Evolutionary conservation across 129 eudicot species (phyloP).

Genomic region (Flaveria sonorensis): DNA sequence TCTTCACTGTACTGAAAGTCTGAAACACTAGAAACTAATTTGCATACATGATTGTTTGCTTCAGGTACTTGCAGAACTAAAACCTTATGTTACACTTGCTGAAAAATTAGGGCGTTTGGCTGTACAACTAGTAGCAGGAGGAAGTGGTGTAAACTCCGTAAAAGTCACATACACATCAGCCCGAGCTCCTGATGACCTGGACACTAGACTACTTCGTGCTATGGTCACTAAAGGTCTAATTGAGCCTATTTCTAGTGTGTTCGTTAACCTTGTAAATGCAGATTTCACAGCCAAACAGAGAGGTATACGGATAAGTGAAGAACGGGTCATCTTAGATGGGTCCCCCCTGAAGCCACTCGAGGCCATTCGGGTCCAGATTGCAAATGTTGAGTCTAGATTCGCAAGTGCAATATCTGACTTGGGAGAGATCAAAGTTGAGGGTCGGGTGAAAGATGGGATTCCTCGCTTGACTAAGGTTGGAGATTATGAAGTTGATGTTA

Average conservation of each 20-base stretch:
- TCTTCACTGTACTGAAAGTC: background rate
- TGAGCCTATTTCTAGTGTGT: conserved; percentile 74
- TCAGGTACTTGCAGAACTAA: conserved; percentile 79
- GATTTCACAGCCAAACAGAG: conserved; percentile 86
- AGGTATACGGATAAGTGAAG: conserved; percentile 69
- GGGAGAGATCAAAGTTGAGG: conserved; percentile 80
- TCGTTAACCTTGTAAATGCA: conserved; percentile 78
- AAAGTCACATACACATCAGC: conserved; percentile 79
- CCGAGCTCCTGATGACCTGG: conserved; percentile 91
- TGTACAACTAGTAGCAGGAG: conserved; percentile 86
- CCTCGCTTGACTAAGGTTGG: conserved; percentile 84
- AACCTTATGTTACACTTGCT: conserved; percentile 77
- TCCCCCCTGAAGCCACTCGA: conserved; percentile 87
- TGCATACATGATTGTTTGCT: background rate
- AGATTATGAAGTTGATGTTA: conserved; percentile 83
- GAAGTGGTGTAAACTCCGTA: conserved; percentile 78
- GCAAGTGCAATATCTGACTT: conserved; percentile 77
- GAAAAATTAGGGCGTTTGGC: conserved; percentile 94
- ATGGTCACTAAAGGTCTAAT: conserved; percentile 87
- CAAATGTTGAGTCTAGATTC: conserved; percentile 79
- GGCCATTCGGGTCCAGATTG: conserved; percentile 68
- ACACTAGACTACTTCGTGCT: conserved; percentile 88
- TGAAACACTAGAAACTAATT: background rate
- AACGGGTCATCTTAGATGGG: conserved; percentile 63
- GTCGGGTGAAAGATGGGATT: conserved; percentile 75